phyloP scores from a whole-genome alignment of 768 basidiomycete species.

The Auricularia cornea region DNA sequence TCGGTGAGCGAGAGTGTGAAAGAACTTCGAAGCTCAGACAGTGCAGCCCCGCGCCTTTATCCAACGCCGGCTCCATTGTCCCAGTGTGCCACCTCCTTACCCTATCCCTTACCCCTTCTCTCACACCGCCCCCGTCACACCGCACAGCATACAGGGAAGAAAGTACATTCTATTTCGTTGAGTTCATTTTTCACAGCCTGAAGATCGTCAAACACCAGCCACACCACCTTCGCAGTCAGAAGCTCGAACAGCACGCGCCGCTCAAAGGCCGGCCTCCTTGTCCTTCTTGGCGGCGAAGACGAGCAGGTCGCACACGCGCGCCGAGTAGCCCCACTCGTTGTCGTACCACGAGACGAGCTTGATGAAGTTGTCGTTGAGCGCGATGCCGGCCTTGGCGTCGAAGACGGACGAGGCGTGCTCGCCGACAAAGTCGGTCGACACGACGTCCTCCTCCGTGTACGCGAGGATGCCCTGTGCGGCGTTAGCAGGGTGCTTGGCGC shows the following conservation, averaged over 20 bases:
- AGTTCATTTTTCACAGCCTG: not conserved
- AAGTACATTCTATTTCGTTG: conserved; percentile 1
- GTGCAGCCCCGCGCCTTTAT: no score
- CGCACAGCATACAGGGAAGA: not conserved
- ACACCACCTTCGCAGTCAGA: no score
- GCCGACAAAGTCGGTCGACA: conserved; percentile 91
- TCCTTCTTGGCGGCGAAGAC: conserved; percentile 74
- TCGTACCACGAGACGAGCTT: conserved; percentile 97
- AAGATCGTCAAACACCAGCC: no score
- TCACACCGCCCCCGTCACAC: no score
- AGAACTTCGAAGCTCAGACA: no score
- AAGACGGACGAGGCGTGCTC: conserved; percentile 78
- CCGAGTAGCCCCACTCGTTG: conserved; percentile 93
- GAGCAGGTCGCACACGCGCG: conserved; percentile 85
- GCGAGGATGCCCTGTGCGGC: conserved; percentile 53
- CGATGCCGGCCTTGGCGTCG: conserved; percentile 88
- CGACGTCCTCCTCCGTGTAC: conserved; percentile 90
- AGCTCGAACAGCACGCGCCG: not conserved
- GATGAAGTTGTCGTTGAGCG: conserved; percentile 87
- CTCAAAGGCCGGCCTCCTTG: conserved; percentile 11
- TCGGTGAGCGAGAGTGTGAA: no score
- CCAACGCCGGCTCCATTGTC: no score
- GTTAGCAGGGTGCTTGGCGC: conserved; percentile 11
- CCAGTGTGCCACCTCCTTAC: no score
- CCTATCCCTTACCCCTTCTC: no score